These are phyloP conservation scores for Trametes meyenii DNA, from an alignment of 768 basidiomycete species.

Conservation along the genomic window DNA sequence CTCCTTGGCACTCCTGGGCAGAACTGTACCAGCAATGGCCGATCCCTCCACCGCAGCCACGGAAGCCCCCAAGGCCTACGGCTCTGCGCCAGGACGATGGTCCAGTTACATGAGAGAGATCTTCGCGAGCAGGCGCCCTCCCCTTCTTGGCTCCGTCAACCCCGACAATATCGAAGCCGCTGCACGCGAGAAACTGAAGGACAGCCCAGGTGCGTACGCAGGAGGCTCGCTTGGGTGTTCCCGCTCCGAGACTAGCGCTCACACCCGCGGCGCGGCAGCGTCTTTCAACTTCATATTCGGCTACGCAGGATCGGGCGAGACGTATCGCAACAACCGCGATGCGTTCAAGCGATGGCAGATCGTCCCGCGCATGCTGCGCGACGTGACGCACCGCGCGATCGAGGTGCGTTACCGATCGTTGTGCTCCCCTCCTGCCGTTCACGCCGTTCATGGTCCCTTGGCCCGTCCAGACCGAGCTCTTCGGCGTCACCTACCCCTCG, in stretches of 20 bases:
- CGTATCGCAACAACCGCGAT: constrained; percentile 65
- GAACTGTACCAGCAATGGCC: not conserved
- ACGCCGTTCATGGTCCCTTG: not conserved
- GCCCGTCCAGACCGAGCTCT: constrained; percentile 61
- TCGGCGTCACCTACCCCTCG: constrained; percentile 62
- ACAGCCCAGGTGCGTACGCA: constrained; percentile 49
- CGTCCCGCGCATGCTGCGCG: constrained; percentile 78
- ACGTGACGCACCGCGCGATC: constrained; percentile 58
- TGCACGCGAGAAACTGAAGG: constrained; percentile 63
- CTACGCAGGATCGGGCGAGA: constrained; percentile 72
- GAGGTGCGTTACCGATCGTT: constrained; percentile 45
- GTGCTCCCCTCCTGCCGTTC: not conserved
- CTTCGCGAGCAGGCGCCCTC: constrained; percentile 28
- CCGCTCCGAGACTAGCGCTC: not conserved
- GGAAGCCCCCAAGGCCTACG: constrained; percentile 7
- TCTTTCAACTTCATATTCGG: constrained; percentile 79
- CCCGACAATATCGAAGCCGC: constrained; percentile 66
- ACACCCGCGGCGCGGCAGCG: constrained; percentile 37
- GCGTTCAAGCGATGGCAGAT: constrained; percentile 72
- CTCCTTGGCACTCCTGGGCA: not conserved
- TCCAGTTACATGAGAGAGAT: constrained; percentile 29
- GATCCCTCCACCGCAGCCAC: not conserved
- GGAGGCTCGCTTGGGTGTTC: no score
- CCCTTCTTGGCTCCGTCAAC: constrained; percentile 57
- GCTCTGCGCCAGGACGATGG: constrained; percentile 21